phyloP scores from a whole-genome alignment of 306 rosid genomes.

The Delonix regia region DNA sequence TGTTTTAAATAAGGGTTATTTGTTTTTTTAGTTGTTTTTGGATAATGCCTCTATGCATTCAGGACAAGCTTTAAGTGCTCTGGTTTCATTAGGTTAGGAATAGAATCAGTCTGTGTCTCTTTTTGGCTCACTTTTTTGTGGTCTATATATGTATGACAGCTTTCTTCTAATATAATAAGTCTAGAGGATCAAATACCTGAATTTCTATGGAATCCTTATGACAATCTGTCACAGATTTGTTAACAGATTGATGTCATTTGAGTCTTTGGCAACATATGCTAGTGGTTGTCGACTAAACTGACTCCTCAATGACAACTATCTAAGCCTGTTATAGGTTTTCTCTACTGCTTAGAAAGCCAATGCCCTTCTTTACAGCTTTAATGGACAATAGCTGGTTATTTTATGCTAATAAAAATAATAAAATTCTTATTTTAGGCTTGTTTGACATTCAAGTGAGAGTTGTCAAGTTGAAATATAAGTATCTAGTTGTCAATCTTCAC shows the following conservation, averaged over 20 bases:
- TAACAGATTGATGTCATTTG: not conserved
- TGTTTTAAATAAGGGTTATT: no score
- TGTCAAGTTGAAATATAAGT: not conserved
- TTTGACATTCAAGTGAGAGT: not conserved
- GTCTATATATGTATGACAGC: no score
- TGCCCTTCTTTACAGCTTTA: not conserved
- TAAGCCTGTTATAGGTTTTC: not conserved
- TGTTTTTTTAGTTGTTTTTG: no score
- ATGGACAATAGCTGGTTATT: not conserved
- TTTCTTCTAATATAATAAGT: no score
- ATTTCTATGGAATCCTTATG: no score
- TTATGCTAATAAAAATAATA: not conserved
- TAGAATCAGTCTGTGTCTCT: no score
- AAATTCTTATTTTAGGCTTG: constrained; percentile 1
- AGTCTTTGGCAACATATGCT: not conserved
- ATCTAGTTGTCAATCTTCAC: constrained; percentile 23
- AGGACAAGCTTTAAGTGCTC: no score
- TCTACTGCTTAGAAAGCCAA: not conserved
- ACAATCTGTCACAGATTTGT: not conserved
- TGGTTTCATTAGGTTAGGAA: no score
- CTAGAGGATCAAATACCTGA: no score
- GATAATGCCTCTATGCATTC: no score
- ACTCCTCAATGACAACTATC: not conserved
- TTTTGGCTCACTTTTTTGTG: no score
- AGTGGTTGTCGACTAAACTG: not conserved